Base-by-base conservation (phyloP, 495 filamentous ascomycete genomes). In the Tuber melanosporum region DNA sequence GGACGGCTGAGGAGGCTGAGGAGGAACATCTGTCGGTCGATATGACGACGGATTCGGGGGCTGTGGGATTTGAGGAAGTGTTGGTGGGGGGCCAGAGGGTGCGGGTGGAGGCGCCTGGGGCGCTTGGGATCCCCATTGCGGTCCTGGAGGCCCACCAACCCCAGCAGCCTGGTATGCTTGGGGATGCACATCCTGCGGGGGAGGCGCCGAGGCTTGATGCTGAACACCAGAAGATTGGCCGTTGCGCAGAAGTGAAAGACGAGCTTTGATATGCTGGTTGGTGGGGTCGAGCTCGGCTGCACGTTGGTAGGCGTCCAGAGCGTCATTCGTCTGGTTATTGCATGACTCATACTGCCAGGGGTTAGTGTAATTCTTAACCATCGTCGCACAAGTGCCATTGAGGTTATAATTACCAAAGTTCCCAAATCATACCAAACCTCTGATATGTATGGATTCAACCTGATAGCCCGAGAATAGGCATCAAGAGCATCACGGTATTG, bases 391-490 rank as follows among this genome's bases (percentile, higher is more conserved):
- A 26, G 71, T 66, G 43, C 78, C 32, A 20, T 70, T 73, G 71
- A n/a, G 39, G 75, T 79, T 70, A 83, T 85, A 89, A 92, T 87
- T 89, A 97, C 93, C 86, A 99, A 82, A 81, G 96, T 99, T 62
- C 95, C 95, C 62, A 99, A 86, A 86, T 99, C 96, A 85, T 98
- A 99, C 95, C 95, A 99, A 62, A 99, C 95, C 84, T 99, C 95
- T 7, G 95, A 98, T 79, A 99, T 99, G 87, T 96, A 97, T 3
- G 95, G 95, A 84, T 98, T 99, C 82, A 99, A 86, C 76, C 95
- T 93, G 82, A 99, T 99, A 69, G 95, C 95, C 77, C 95, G 93
- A 80, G 94, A 97, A 86, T 99, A 99, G 77, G 95, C 95, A 88
- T 99, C 95, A 72, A 99, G 89, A 26, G 95, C 95, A 87, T 99